Percentiles rank a stretch among this genome's conserved stretches.
Evolutionary conservation across 1,139 yeast genomes (phyloP).

Genomic region (Pichia sp.): DNA sequence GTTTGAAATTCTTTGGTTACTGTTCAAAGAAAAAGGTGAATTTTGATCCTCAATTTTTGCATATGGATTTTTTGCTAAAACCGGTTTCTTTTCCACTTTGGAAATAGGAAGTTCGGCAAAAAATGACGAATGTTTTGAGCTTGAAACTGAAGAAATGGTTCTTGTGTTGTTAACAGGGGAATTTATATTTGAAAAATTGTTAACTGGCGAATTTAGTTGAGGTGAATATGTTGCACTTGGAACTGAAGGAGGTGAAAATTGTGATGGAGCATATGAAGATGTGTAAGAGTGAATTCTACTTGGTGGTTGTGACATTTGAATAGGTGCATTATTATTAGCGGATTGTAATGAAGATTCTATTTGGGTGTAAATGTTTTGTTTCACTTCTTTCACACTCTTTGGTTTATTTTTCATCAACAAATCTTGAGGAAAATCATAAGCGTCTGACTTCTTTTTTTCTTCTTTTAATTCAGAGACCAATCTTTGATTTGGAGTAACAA

Average conservation of each 20-base stretch:
- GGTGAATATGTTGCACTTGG: neutral
- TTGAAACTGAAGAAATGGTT: slow-evolving; percentile 4
- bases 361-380: slow-evolving; percentile 26
- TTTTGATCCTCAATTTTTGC: slow-evolving; percentile 10
- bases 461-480: slow-evolving; percentile 35
- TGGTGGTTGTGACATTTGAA: neutral
- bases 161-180: neutral
- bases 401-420: slow-evolving; percentile 37
- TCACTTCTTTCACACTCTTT: slow-evolving; percentile 31
- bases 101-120: slow-evolving; percentile 42
- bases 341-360: slow-evolving; percentile 17
- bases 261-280: too few species aligned
- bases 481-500: slow-evolving; percentile 13
- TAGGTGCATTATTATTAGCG: neutral
- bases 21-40: too few species aligned
- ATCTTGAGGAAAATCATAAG: slow-evolving; percentile 72
- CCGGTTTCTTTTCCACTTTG: neutral
- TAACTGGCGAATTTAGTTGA: too few species aligned
- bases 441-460: slow-evolving; percentile 58
- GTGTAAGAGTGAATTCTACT: too few species aligned
- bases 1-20: too few species aligned
- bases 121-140: slow-evolving; percentile 30
- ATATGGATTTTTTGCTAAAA: slow-evolving; percentile 23
- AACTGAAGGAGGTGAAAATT: slow-evolving; percentile 5
- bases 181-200: too few species aligned